Percentiles rank a stretch among this genome's conserved stretches.
phyloP scores from a whole-genome alignment of 495 filamentous ascomycete genomes.

The Amorphotheca resinae region DNA sequence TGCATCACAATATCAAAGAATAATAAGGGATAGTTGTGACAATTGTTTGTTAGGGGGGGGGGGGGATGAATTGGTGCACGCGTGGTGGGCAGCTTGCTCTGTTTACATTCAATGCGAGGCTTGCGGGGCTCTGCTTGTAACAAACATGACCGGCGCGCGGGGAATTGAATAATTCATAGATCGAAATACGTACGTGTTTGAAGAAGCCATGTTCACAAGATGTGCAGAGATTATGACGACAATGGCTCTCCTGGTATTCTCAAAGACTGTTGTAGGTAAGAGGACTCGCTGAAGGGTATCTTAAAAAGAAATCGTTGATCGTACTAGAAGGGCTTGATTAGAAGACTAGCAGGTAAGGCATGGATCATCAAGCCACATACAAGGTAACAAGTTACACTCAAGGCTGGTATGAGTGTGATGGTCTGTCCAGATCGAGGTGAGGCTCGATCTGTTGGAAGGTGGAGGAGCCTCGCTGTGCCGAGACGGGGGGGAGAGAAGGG shows the following conservation, averaged over 20 bases:
- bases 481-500: background rate
- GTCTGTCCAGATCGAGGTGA: background rate
- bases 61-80: no score
- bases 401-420: background rate
- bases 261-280: background rate
- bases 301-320: conserved; percentile 17
- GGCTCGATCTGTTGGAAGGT: background rate
- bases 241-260: background rate
- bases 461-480: conserved; percentile 6
- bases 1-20: no score
- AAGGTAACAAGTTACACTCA: background rate
- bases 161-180: background rate
- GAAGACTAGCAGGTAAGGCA: background rate
- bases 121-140: no score
- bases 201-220: conserved; percentile 17
- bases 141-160: conserved; percentile 5
- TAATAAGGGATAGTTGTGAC: no score
- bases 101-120: no score
- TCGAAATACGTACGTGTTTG: conserved; percentile 16
- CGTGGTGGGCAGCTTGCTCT: no score
- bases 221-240: conserved; percentile 9
- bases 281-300: conserved; percentile 17
- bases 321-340: conserved; percentile 2
- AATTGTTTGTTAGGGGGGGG: no score
- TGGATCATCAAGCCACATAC: background rate